Evolutionary conservation across 2,329 filamentous ascomycete genomes (phyloP).

Genomic region (Nemania sp.): DNA sequence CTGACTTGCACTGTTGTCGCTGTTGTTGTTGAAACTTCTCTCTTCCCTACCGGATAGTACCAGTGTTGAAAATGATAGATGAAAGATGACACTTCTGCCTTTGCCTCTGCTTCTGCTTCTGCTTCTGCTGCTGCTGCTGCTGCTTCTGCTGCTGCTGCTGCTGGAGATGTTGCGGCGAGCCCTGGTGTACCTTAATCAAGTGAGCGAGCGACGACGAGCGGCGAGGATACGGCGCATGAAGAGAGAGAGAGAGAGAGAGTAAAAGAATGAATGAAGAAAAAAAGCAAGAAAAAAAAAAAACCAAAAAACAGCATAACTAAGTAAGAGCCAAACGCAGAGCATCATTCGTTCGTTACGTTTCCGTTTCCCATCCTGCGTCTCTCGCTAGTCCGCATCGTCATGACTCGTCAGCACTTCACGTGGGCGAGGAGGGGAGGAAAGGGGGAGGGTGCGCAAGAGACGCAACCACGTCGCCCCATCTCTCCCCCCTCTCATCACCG

Average conservation of each 20-base stretch:
- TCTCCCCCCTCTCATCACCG: conserved; percentile 1
- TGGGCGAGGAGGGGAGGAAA: background rate
- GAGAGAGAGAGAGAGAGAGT: background rate
- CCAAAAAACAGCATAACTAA: background rate
- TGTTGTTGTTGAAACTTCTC: conserved; percentile 19
- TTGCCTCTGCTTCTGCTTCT: too few relatives aligned
- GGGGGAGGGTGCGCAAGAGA: too few relatives aligned
- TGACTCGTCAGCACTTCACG: conserved; percentile 14
- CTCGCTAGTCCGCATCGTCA: conserved; percentile 4
- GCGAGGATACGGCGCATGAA: background rate
- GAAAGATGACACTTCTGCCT: too few relatives aligned
- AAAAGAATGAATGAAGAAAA: background rate
- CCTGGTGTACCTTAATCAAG: conserved; percentile 22
- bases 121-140: too few relatives aligned
- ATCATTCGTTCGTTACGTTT: conserved; percentile 1
- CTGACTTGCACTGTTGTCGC: too few relatives aligned
- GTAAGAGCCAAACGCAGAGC: background rate
- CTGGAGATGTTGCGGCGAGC: background rate
- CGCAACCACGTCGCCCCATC: background rate
- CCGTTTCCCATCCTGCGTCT: background rate
- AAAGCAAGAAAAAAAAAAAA: background rate
- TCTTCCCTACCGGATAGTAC: background rate
- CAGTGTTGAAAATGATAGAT: conserved; percentile 13
- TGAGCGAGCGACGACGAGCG: conserved; percentile 19
- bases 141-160: too few relatives aligned